These are phyloP conservation scores for Onygena corvina DNA, from an alignment of 2,329 filamentous ascomycete genomes.

Conservation along the genomic window DNA sequence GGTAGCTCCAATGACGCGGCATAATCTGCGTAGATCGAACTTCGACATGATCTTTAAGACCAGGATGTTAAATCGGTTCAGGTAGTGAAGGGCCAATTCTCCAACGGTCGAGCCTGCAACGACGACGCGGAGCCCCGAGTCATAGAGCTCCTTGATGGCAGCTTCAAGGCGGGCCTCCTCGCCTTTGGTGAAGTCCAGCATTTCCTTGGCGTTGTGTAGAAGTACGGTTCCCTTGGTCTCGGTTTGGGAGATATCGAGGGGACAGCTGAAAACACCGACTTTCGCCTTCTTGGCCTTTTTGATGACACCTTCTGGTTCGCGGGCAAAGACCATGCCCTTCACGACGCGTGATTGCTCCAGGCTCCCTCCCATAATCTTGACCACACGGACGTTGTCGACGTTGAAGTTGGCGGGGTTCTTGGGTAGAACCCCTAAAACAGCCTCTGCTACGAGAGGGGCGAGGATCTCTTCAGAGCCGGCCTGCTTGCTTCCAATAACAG, in stretches of 20 bases:
- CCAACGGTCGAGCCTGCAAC: conserved; percentile 88
- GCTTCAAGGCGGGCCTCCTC: conserved; percentile 87
- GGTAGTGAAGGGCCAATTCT: conserved; percentile 91
- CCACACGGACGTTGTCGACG: conserved; percentile 95
- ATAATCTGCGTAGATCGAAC: conserved; percentile 88
- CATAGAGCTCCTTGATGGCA: conserved; percentile 87
- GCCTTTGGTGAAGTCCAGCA: conserved; percentile 96
- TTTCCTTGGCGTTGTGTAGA: conserved; percentile 93
- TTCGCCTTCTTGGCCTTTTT: conserved; percentile 91
- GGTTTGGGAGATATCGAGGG: conserved; percentile 89
- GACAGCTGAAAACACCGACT: conserved; percentile 92
- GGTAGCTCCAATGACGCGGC: conserved; percentile 90
- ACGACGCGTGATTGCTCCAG: conserved; percentile 89
- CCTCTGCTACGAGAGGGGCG: conserved; percentile 74
- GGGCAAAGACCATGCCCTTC: conserved; percentile 95
- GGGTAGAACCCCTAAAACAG: conserved; percentile 72
- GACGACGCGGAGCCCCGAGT: conserved; percentile 83
- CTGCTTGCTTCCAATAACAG: conserved; percentile 94
- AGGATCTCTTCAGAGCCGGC: conserved; percentile 84
- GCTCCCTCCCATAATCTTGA: conserved; percentile 98
- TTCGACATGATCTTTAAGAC: conserved; percentile 96
- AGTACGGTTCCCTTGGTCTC: conserved; percentile 98
- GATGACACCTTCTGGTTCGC: conserved; percentile 80
- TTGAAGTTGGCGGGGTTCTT: conserved; percentile 96
- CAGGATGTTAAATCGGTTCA: conserved; percentile 92